Evolutionary conservation across 2,329 filamentous ascomycete genomes (phyloP).

Genomic region (Dactylellina drechsleri): DNA sequence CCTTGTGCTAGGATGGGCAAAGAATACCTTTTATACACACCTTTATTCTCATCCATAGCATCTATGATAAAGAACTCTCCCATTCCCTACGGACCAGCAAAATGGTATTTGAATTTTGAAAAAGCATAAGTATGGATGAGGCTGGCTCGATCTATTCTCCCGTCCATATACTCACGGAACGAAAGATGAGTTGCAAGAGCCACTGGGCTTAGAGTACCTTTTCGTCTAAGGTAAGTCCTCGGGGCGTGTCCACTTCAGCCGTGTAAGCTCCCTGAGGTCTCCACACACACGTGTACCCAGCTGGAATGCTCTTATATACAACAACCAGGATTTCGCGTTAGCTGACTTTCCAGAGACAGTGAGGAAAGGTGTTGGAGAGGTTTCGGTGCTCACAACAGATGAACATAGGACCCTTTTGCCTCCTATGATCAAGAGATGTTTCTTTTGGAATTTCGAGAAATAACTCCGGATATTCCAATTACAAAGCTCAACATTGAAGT

Average conservation of each 20-base stretch:
- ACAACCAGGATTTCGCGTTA: constrained; percentile 5
- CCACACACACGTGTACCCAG: constrained; percentile 44
- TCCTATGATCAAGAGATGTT: neutral
- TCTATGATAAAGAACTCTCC: constrained; percentile 14
- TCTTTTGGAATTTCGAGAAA: neutral
- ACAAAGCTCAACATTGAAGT: constrained; percentile 5
- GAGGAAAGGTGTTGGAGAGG: neutral
- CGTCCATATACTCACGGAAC: constrained; percentile 31
- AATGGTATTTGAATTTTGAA: constrained; percentile 31
- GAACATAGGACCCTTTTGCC: too few species aligned
- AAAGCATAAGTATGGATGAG: constrained; percentile 26
- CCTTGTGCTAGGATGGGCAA: constrained; percentile 21
- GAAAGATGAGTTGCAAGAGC: constrained; percentile 5
- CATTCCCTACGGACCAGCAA: constrained; percentile 29
- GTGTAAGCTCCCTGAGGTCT: constrained; percentile 19
- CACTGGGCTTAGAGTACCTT: constrained; percentile 11
- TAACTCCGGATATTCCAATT: constrained; percentile 6
- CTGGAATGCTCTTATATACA: constrained; percentile 15
- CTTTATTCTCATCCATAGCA: constrained; percentile 1
- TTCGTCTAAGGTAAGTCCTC: constrained; percentile 27
- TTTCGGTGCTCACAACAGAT: neutral
- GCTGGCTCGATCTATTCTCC: constrained; percentile 41
- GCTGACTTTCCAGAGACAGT: neutral
- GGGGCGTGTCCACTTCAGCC: constrained; percentile 26
- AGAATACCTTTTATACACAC: constrained; percentile 43